Percentiles rank a stretch among this genome's conserved stretches.
phyloP scores from a whole-genome alignment of 2,329 filamentous ascomycete genomes.

The Aureobasidium sp. region DNA sequence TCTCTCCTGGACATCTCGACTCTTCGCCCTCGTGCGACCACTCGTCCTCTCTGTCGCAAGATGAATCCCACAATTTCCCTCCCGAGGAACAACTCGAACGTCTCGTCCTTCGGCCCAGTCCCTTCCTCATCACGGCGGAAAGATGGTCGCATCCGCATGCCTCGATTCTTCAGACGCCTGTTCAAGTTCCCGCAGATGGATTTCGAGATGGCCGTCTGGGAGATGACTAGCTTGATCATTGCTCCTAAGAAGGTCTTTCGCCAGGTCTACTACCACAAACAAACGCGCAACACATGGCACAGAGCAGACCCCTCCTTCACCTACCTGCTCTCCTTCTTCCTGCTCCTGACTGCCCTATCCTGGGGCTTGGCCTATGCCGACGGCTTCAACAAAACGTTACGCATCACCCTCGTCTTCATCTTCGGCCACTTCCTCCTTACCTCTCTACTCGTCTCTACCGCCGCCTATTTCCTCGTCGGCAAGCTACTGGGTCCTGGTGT shows the following conservation, averaged over 20 bases:
- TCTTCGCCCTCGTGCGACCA: neutral
- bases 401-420: slow-evolving; percentile 43
- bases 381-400: slow-evolving; percentile 37
- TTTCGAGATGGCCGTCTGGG: slow-evolving; percentile 67
- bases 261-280: slow-evolving; percentile 60
- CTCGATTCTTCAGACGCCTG: slow-evolving; percentile 60
- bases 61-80: slow-evolving; percentile 57
- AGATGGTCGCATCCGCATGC: slow-evolving; percentile 49
- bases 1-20: neutral
- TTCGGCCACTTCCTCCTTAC: slow-evolving; percentile 55
- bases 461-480: slow-evolving; percentile 59
- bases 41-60: neutral
- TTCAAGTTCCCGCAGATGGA: slow-evolving; percentile 71
- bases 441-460: slow-evolving; percentile 52
- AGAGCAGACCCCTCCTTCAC: slow-evolving; percentile 63
- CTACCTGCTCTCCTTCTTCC: slow-evolving; percentile 62
- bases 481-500: slow-evolving; percentile 54
- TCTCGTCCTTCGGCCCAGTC: slow-evolving; percentile 43
- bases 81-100: slow-evolving; percentile 49
- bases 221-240: slow-evolving; percentile 62
- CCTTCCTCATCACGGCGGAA: slow-evolving; percentile 36
- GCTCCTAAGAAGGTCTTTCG: slow-evolving; percentile 65
- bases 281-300: slow-evolving; percentile 66
- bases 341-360: slow-evolving; percentile 43
- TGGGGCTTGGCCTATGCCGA: slow-evolving; percentile 55